These are phyloP conservation scores for Botrytis hyacinthi DNA, from an alignment of 2,329 filamentous ascomycete genomes.

Conservation along the genomic window DNA sequence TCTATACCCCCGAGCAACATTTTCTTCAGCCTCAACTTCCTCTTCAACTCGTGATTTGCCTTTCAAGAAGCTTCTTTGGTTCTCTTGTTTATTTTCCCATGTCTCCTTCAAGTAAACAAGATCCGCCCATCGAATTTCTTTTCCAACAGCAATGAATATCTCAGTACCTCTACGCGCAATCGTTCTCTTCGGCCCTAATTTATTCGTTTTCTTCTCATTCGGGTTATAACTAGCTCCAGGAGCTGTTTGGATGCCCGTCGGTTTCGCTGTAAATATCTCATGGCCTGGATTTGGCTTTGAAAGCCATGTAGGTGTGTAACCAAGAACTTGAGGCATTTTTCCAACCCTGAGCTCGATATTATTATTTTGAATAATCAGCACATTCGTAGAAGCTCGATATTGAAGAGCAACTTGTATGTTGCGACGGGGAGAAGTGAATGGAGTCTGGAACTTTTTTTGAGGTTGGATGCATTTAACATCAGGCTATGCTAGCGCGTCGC, in stretches of 20 bases:
- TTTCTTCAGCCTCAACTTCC: slow-evolving; percentile 35
- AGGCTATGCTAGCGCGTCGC: slow-evolving; percentile 30
- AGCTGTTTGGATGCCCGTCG: slow-evolving; percentile 36
- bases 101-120: slow-evolving; percentile 73
- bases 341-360: slow-evolving; percentile 25
- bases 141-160: slow-evolving; percentile 83
- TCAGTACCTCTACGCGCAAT: slow-evolving; percentile 83
- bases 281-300: slow-evolving; percentile 73
- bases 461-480: slow-evolving; percentile 20
- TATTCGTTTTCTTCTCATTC: slow-evolving; percentile 44
- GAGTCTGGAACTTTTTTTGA: slow-evolving; percentile 24
- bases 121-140: slow-evolving; percentile 90
- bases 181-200: slow-evolving; percentile 56
- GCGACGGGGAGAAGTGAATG: slow-evolving; percentile 16
- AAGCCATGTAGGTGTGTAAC: slow-evolving; percentile 86
- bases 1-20: slow-evolving; percentile 46
- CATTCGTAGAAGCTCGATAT: slow-evolving; percentile 17
- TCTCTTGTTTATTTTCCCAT: slow-evolving; percentile 44
- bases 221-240: slow-evolving; percentile 27
- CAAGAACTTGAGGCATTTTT: slow-evolving; percentile 80
- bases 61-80: slow-evolving; percentile 25
- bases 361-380: slow-evolving; percentile 24
- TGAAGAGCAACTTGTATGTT: slow-evolving; percentile 22
- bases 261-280: slow-evolving; percentile 64
- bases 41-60: slow-evolving; percentile 25